phyloP scores from a whole-genome alignment of 1,139 yeast genomes.

The Lodderomyces oxycetoniae region DNA sequence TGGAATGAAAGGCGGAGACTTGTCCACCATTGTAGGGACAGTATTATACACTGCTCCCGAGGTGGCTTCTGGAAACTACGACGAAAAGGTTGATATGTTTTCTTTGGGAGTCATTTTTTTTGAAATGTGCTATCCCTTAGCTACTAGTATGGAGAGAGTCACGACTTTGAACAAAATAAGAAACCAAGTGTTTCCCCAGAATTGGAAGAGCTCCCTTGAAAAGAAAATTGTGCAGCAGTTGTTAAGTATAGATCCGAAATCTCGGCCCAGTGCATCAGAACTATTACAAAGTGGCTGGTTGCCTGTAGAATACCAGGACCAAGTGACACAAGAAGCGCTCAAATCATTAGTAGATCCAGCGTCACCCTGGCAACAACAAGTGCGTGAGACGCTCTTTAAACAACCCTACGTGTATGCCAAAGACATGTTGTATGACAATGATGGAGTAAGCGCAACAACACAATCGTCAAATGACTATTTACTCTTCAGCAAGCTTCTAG shows the following conservation, averaged over 20 bases:
- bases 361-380: slow-evolving; percentile 92
- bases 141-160: slow-evolving; percentile 92
- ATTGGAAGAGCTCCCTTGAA: slow-evolving; percentile 58
- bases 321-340: slow-evolving; percentile 81
- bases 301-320: slow-evolving; percentile 88
- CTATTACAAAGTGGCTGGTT: slow-evolving; percentile 74
- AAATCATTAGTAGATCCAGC: slow-evolving; percentile 82
- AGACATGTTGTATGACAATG: slow-evolving; percentile 69
- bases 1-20: slow-evolving; percentile 47
- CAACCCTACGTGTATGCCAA: slow-evolving; percentile 81
- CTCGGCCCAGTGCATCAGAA: slow-evolving; percentile 74
- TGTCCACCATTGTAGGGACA: slow-evolving; percentile 92
- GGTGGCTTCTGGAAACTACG: slow-evolving; percentile 71
- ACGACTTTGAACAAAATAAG: slow-evolving; percentile 62
- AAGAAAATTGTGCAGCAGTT: slow-evolving; percentile 59
- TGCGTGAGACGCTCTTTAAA: slow-evolving; percentile 75
- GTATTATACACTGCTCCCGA: slow-evolving; percentile 90
- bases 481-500: slow-evolving; percentile 47
- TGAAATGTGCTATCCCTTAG: slow-evolving; percentile 82
- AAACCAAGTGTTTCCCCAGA: slow-evolving; percentile 56
- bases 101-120: slow-evolving; percentile 91
- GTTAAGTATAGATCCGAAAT: slow-evolving; percentile 71
- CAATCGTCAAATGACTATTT: slow-evolving; percentile 30
- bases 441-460: slow-evolving; percentile 7
- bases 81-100: slow-evolving; percentile 93